Evolutionary conservation across 208 protist genomes (phyloP).

Genomic region (Crithidia expoeki): DNA sequence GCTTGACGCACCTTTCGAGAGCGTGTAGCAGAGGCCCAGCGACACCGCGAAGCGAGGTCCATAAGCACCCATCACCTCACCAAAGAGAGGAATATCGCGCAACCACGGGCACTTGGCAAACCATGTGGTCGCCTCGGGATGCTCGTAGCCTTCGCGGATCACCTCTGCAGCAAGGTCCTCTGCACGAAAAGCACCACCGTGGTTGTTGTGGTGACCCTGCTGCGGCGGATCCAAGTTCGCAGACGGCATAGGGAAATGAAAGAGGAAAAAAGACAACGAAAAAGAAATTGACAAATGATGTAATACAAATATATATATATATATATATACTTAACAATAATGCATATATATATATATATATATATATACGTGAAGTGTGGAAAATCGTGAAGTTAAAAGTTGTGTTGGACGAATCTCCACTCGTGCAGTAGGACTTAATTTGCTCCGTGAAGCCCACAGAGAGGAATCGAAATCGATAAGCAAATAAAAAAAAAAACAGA

Average conservation of each 20-base stretch:
- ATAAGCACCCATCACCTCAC: conserved; percentile 38
- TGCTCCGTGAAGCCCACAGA: background rate
- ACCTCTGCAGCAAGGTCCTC: background rate
- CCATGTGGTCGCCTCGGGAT: conserved; percentile 4
- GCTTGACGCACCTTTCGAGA: conserved; percentile 44
- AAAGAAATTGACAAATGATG: conserved; percentile 13
- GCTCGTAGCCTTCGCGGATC: conserved; percentile 7
- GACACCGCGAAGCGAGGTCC: conserved; percentile 40
- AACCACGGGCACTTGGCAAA: conserved; percentile 28
- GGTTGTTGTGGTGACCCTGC: background rate
- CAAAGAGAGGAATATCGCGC: conserved; percentile 43
- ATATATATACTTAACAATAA: too few relatives aligned
- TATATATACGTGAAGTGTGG: background rate
- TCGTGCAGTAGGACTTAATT: background rate
- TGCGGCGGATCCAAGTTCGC: background rate
- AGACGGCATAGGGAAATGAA: conserved; percentile 6
- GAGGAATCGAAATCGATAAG: background rate
- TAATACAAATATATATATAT: background rate
- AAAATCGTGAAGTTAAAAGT: background rate
- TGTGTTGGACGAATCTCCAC: background rate
- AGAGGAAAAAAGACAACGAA: background rate
- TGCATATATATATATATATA: too few relatives aligned
- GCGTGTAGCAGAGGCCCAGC: conserved; percentile 38
- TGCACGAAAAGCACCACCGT: background rate
- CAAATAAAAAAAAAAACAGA: background rate